These are phyloP conservation scores for Globisporangium camurandrum DNA, from an alignment of 352 stramenopile genomes.

Conservation along the genomic window DNA sequence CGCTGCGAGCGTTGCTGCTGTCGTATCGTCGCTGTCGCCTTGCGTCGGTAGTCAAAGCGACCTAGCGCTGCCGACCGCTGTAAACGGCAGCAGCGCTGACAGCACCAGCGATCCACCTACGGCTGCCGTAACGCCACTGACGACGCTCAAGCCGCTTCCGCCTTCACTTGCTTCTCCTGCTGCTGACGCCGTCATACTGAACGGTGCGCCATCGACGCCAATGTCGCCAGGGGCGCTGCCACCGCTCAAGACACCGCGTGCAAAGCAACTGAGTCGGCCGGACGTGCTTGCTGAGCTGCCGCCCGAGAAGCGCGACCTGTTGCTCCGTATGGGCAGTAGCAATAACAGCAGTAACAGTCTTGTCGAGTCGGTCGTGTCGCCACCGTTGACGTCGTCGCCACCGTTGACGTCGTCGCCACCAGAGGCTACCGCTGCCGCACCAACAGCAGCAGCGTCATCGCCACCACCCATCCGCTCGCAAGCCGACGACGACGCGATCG, in stretches of 20 bases:
- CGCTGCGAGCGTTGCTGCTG: neutral
- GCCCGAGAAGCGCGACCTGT: slow-evolving; percentile 6
- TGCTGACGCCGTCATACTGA: neutral
- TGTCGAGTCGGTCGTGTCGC: too few relatives aligned
- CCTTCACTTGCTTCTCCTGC: neutral
- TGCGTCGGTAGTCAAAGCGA: neutral
- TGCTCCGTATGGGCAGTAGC: neutral
- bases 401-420: too few relatives aligned
- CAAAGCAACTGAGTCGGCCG: slow-evolving; percentile 5
- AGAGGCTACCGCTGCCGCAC: neutral
- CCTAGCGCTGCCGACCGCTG: neutral
- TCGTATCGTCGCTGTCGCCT: neutral
- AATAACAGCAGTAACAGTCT: neutral
- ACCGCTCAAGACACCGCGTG: slow-evolving; percentile 9
- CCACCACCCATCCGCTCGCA: neutral
- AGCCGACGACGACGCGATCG: slow-evolving; percentile 17
- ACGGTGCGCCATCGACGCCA: too few relatives aligned
- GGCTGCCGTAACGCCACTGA: neutral
- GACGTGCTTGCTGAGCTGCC: slow-evolving; percentile 8
- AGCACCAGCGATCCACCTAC: neutral
- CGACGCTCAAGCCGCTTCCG: neutral
- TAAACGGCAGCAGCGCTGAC: neutral
- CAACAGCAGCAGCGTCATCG: neutral
- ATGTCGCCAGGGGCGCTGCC: too few relatives aligned
- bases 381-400: too few relatives aligned